phyloP scores from a whole-genome alignment of 108 stramenopile species.

The Nitzschia palea region DNA sequence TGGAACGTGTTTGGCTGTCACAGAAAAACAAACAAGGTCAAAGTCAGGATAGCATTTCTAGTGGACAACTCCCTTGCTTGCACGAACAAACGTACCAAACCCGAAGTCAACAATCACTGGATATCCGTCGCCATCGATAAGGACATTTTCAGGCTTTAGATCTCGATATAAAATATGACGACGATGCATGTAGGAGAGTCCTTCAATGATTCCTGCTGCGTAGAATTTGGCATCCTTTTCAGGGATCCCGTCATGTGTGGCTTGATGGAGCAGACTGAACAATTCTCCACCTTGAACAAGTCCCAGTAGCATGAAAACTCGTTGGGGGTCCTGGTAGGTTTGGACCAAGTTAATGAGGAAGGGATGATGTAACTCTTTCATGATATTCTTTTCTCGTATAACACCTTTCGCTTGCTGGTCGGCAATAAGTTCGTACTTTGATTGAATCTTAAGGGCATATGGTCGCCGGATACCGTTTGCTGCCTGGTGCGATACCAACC shows the following conservation, averaged over 20 bases:
- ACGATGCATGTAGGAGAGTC: conserved; percentile 92
- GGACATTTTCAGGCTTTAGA: conserved; percentile 87
- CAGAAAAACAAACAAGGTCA: background rate
- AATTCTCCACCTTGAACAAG: conserved; percentile 89
- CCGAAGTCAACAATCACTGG: conserved; percentile 90
- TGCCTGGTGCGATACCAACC: conserved; percentile 48
- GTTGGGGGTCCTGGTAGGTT: conserved; percentile 84
- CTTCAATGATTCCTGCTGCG: conserved; percentile 71
- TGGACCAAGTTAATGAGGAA: conserved; percentile 88
- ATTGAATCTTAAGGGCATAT: conserved; percentile 90
- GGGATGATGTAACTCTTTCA: conserved; percentile 85
- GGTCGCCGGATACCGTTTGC: conserved; percentile 30
- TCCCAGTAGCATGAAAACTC: conserved; percentile 62
- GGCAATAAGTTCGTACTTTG: conserved; percentile 84
- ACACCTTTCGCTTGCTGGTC: conserved; percentile 85
- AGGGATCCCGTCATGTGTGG: conserved; percentile 68
- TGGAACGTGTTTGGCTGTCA: conserved; percentile 59
- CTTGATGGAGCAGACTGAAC: conserved; percentile 67
- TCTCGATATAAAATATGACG: conserved; percentile 90
- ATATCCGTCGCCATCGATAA: conserved; percentile 75
- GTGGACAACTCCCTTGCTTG: background rate
- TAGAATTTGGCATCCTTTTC: conserved; percentile 67
- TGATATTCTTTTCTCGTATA: conserved; percentile 82
- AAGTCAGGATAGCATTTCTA: background rate
- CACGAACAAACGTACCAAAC: conserved; percentile 63